Evolutionary conservation across 805 yeast genomes (phyloP), one percentile per base, ranked within the genome.

Genomic region (Citeromyces nyonsensis): DNA sequence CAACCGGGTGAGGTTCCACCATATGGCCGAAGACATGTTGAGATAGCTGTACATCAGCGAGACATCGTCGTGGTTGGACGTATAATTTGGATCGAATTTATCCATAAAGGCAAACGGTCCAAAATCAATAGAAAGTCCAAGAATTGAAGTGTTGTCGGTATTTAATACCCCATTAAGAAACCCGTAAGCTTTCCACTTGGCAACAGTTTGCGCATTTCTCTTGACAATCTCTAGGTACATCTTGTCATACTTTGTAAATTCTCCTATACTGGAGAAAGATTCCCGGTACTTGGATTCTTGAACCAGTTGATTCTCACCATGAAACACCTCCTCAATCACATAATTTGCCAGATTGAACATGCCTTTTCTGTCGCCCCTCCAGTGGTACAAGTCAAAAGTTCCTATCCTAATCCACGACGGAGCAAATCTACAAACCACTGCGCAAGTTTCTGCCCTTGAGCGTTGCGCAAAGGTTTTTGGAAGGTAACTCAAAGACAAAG

Each of bases 41-140:
- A 66, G 65, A 54, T 78, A 86, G 6, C 84, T 70, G 49, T 91
- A 88, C 29, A 95, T 61, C 11, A 59, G 49, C 31, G 59, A 56
- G 28, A 63, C 66, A 51, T 91, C 98, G 46, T 85, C 96, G 35
- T 83, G 84, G 48, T 91, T 88, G 2, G 97, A 88, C 0, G 96
- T 81, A 47, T 66, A 88, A 31, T 64, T 52, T 10, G 93, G 86
- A 44, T 83, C 75, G 48, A 77, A 88, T 30, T 67, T 69, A 47
- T 86, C 95, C 78, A 86, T 67, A 38, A 85, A 79, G 12, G 93
- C 81, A 56, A 82, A 91, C 1, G 98, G 97, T 3, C 97, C 98
- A 52, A 78, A 91, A 52, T 88, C 98, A 52, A 91, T 69, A 0
- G 94, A 70, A 8, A 85, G 57, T 0, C 98, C 98, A 29, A 78